phyloP scores from a whole-genome alignment of 2,329 filamentous ascomycete genomes.

The Fusarium avenaceum region DNA sequence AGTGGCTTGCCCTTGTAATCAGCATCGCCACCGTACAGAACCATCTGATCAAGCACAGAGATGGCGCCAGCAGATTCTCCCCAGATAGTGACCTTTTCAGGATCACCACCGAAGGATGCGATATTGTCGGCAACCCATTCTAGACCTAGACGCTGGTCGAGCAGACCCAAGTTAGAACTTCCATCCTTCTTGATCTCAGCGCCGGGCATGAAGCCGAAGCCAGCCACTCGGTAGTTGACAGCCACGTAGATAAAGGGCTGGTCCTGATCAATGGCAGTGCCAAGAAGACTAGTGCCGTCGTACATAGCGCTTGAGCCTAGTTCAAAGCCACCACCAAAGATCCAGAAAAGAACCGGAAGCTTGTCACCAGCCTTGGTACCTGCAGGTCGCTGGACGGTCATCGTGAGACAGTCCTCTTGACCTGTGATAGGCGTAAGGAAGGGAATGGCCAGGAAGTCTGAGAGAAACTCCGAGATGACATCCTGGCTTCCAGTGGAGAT shows the following conservation, averaged over 20 bases:
- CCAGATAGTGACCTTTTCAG: constrained; percentile 83
- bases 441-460: constrained; percentile 66
- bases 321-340: constrained; percentile 76
- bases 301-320: constrained; percentile 66
- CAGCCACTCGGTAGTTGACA: constrained; percentile 82
- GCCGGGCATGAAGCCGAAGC: constrained; percentile 80
- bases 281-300: constrained; percentile 63
- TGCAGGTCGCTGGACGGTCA: constrained; percentile 71
- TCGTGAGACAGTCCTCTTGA: constrained; percentile 74
- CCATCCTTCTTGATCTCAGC: constrained; percentile 76
- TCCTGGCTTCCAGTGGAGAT: constrained; percentile 63
- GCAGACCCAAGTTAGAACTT: constrained; percentile 76
- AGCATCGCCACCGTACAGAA: constrained; percentile 78
- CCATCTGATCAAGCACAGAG: constrained; percentile 82
- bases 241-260: constrained; percentile 79
- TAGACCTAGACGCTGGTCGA: constrained; percentile 79
- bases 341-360: constrained; percentile 78
- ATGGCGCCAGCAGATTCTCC: constrained; percentile 80
- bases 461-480: constrained; percentile 61
- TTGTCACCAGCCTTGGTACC: constrained; percentile 68
- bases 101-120: constrained; percentile 81
- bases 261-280: constrained; percentile 57
- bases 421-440: constrained; percentile 68
- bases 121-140: constrained; percentile 86
- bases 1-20: constrained; percentile 80